Base-by-base conservation (phyloP, 2,329 filamentous ascomycete species). In the Nothophoma quercina region DNA sequence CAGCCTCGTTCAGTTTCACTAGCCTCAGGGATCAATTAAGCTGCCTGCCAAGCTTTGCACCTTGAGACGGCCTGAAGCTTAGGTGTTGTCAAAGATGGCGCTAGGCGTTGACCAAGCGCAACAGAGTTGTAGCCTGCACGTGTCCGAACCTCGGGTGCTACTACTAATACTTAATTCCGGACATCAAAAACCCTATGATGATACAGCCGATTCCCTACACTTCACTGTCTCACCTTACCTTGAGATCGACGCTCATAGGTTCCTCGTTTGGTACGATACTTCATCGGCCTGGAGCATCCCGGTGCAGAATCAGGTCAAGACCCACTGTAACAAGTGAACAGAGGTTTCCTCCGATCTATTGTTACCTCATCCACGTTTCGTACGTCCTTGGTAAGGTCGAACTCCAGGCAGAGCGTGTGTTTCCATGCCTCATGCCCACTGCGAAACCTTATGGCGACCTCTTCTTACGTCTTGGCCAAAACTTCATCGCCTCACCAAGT, bases 381-480 rank as follows among this genome's bases (percentile, higher is more conserved):
- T 46, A 44, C 32, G 16, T 41, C 48, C 47, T 39, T 16, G 13
- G n/a, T 23, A 33, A 46, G 42, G 50, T 51, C 34, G 42, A 43
- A 47, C 30, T 51, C 45, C 56, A 47, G 33, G 33, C 56, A 44
- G 46, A 56, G 43, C 38, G 29, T 48, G 15, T 33, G 42, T 59
- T 61, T 41, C 53, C 46, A 35, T 52, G 56, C 61, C 58, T 55
- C 58, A 56, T 38, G 16, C 41, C 16, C 19, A 21, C 41, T 34
- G 40, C 56, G 62, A 60, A 61, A 62, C 64, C 52, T 55, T 22
- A 52, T 39, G 30, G 29, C 44, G 44, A 58, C 42, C 49, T 50
- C 33, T 44, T 60, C 51, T 51, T 57, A 63, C 55, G 33, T 58
- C 69, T 72, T 72, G 69, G 69, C 69, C 61, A 64, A 68, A 68